Percentiles rank a stretch among this genome's conserved stretches.
Conservation (phyloP, 805 yeast genomes). For the Candida easanensis region DNA sequence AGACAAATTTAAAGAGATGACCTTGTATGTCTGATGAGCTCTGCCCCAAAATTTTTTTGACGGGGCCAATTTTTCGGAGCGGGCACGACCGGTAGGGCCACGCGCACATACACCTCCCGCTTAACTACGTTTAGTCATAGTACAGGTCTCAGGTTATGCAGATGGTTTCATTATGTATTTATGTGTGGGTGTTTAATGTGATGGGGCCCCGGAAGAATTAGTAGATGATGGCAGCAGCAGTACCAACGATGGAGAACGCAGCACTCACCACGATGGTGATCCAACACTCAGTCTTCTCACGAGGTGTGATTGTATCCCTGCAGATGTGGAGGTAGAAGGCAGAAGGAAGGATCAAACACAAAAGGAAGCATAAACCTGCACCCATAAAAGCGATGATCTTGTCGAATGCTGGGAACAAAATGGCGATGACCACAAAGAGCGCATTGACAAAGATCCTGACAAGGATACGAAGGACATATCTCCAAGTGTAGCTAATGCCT, state of each 20-base stretch:
- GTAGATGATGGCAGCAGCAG: conserved; percentile 47
- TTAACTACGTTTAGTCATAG: no score
- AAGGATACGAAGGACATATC: conserved; percentile 13
- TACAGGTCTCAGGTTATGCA: no score
- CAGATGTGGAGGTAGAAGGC: conserved; percentile 65
- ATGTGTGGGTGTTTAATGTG: no score
- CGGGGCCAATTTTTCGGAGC: neutral
- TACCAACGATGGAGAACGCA: conserved; percentile 54
- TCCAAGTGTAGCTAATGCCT: conserved; percentile 22
- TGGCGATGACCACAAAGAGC: conserved; percentile 55
- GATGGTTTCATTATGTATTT: no score
- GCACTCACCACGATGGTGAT: conserved; percentile 44
- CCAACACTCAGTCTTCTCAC: conserved; percentile 40
- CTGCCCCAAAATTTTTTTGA: no score
- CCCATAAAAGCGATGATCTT: conserved; percentile 80
- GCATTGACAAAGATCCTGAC: conserved; percentile 48
- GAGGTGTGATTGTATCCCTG: conserved; percentile 36
- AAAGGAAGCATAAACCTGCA: conserved; percentile 71
- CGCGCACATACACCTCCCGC: neutral
- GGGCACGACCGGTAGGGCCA: neutral
- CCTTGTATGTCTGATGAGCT: no score
- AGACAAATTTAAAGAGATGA: neutral
- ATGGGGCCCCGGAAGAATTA: conserved; percentile 2
- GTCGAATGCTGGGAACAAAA: conserved; percentile 76
- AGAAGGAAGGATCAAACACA: conserved; percentile 78